phyloP scores from a whole-genome alignment of 192 early-diverging fungal species.

The Cetraspora pellucida region DNA sequence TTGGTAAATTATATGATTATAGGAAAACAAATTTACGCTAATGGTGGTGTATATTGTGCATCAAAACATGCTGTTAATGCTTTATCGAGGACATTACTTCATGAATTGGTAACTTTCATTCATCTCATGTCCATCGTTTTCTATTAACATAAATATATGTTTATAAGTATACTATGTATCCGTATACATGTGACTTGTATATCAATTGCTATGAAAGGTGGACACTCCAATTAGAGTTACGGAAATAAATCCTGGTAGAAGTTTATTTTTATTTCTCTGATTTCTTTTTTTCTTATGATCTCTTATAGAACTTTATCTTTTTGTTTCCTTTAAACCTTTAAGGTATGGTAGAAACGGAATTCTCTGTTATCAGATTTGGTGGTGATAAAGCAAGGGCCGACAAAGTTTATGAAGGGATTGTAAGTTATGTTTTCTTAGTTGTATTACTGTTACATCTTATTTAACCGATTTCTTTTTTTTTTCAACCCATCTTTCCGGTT shows the following conservation, averaged over 20 bases:
- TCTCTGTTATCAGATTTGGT: slow-evolving; percentile 76
- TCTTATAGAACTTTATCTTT: background rate
- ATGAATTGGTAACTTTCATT: slow-evolving; percentile 53
- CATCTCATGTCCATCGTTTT: background rate
- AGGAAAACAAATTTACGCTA: slow-evolving; percentile 61
- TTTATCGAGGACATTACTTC: slow-evolving; percentile 72
- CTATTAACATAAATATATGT: background rate
- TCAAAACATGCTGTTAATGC: slow-evolving; percentile 84
- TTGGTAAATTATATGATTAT: background rate
- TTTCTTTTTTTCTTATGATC: background rate
- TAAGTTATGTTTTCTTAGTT: background rate
- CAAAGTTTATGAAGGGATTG: slow-evolving; percentile 76
- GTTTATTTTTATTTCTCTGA: background rate
- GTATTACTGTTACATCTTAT: background rate
- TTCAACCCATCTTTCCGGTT: background rate
- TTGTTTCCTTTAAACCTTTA: background rate
- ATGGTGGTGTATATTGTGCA: slow-evolving; percentile 84
- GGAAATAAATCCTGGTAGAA: slow-evolving; percentile 71
- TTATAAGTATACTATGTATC: background rate
- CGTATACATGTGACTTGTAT: too few species aligned
- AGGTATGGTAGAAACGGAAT: slow-evolving; percentile 88
- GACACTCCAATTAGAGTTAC: slow-evolving; percentile 73
- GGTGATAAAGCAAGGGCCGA: slow-evolving; percentile 68
- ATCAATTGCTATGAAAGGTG: slow-evolving; percentile 42
- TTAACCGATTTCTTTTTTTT: slow-evolving; percentile 21